Base-by-base conservation (phyloP, 352 stramenopile species). In the Elongisporangium anandrum region DNA sequence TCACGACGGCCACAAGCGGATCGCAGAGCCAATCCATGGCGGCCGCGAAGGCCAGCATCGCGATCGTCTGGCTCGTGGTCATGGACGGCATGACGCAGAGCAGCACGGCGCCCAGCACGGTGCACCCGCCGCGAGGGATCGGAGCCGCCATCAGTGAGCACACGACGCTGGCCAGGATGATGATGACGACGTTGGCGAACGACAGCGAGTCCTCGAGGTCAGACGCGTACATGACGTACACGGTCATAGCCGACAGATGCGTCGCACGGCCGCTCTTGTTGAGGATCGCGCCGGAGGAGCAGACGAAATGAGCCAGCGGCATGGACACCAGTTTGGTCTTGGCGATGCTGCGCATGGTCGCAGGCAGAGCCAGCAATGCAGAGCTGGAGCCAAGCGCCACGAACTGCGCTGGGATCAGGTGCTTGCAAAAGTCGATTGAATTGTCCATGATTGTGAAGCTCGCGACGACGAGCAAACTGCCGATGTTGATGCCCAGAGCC, bases 181-280 rank as follows among this genome's bases (percentile, higher is more conserved):
- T 66, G 1, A 64, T 24, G 15, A 74, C 47, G 19, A 84, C 52
- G 12, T 59, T 72, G 4, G 49, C 56, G 0, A 65, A 58, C 12
- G 71, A 65, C 34, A 78, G 56, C 12, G 64, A 58, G 1, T 24
- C 29, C 17, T 65, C 54, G 23, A 54, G 57, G 3, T 64, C 69
- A 48, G 66, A 69, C 56, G 65, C 57, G n/a, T 59, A 63, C 15
- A 88, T 48, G 20, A 86, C 63, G 59, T 83, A 90, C 7, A 85
- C 53, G 0, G 66, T 75, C 34, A 62, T 70, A 6, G 79, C 63
- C 0, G 81, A 80, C 16, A 88, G 50, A 34, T 87, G 88, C 34
- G 85, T 20, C 6, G 77, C 81, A 8, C 68, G 82, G 41, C 81
- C 81, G n/a, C 69, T 81, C 68, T 88, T 84, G 69, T 87, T 88